Evolutionary conservation across 257 asterid species (phyloP).

Genomic region (Solanum paucissectum): DNA sequence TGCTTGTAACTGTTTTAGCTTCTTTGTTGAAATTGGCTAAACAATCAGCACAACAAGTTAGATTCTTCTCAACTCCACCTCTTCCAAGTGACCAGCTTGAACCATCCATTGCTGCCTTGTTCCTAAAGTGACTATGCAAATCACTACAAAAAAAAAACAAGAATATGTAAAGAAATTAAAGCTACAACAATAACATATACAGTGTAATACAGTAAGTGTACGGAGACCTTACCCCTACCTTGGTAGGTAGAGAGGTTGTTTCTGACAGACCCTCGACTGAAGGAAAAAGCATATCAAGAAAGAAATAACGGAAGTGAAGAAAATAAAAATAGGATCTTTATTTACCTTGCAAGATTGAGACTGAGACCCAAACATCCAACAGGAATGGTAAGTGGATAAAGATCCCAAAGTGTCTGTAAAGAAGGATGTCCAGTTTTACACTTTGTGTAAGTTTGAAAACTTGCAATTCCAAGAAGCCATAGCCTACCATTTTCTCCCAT

Average conservation of each 20-base stretch:
- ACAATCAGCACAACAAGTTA: slow-evolving; percentile 70
- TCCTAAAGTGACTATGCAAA: slow-evolving; percentile 25
- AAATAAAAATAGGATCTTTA: not conserved
- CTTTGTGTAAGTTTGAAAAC: slow-evolving; percentile 48
- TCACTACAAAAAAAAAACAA: slow-evolving; percentile 19
- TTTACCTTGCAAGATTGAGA: slow-evolving; percentile 51
- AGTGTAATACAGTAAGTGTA: not conserved
- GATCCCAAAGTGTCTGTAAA: slow-evolving; percentile 70
- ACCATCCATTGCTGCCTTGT: slow-evolving; percentile 36
- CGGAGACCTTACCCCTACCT: not conserved
- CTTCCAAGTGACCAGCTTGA: slow-evolving; percentile 24
- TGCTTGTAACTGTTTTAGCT: slow-evolving; percentile 30
- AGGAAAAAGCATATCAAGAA: not conserved
- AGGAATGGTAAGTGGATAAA: slow-evolving; percentile 58
- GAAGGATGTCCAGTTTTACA: slow-evolving; percentile 74
- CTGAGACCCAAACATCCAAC: slow-evolving; percentile 45
- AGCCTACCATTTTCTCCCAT: slow-evolving; percentile 31
- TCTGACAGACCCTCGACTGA: not conserved
- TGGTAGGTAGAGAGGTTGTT: not conserved
- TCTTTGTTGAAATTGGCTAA: slow-evolving; percentile 52
- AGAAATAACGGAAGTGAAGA: not conserved
- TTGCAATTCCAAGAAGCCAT: slow-evolving; percentile 74
- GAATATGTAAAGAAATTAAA: not conserved
- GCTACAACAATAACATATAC: not conserved
- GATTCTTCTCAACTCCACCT: slow-evolving; percentile 48